Base-by-base conservation (phyloP, 192 early-diverging fungal genomes). In the Linnemannia elongata region DNA sequence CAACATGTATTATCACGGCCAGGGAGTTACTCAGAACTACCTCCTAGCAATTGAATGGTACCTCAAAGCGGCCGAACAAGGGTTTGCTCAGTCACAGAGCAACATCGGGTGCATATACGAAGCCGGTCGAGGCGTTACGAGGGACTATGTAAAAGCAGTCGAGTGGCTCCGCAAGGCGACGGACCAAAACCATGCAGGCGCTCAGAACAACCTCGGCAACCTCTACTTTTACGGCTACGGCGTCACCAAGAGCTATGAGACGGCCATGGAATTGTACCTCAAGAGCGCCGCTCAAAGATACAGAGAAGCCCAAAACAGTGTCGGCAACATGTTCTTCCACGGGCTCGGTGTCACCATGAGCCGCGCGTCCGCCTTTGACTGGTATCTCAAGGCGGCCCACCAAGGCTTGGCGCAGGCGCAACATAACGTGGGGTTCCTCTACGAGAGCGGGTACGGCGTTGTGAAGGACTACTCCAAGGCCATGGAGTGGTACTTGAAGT, bases 251-350 rank as follows among this genome's bases (percentile, higher is more conserved):
- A 49, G 90, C 88, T 30, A 33, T 27, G 47, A 77, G 4, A 76
- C 55, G 47, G 91, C 90, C 13, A 82, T 85, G 22, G 80, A 87
- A 66, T 95, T 92, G 94, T 96, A 89, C 77, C 77, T 86, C 35
- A 75, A 83, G 60, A 76, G 88, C 47, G 95, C 95, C 33, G 68
- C 78, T 55, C 90, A 89, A 75, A 94, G 94, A 18, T 93, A 95
- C 79, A 92, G 93, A 52, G 76, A 93, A 0, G 95, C 94, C 20
- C 93, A 95, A 78, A 96, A 95, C 76, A 94, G 93, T 33, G 88
- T 96, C 30, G 96, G 94, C 15, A 93, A 93, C 74, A 81, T 94
- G 35, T 96, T 94, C 73, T 94, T 94, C 81, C 92, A 95, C 88
- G 95, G 95, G 8, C n/a, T 45, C 2, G 74, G 42, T 20, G 54